A percentile compares a stretch with the other conserved stretches of the same genome.
Conservation (phyloP, 2,329 filamentous ascomycete species). For the Dactylonectria estremocensis region DNA sequence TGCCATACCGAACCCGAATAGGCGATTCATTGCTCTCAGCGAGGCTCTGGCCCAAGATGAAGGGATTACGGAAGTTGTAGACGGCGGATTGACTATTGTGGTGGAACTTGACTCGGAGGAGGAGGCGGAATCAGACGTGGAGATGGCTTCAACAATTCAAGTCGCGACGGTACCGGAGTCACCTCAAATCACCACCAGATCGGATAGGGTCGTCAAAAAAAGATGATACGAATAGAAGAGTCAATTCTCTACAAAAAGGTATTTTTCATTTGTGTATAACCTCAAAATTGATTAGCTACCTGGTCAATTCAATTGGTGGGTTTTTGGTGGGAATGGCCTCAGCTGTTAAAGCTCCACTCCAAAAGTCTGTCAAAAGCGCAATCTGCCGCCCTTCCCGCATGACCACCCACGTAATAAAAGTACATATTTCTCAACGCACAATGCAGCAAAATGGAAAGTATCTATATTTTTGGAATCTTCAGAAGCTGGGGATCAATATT, state of each 20-base stretch:
- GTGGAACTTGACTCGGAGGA: too few species aligned
- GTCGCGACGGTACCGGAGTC: background rate
- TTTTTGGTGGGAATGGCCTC: too few species aligned
- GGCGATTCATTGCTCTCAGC: background rate
- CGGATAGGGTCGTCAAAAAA: background rate
- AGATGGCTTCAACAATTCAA: background rate
- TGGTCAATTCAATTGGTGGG: too few species aligned
- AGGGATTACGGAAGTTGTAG: background rate
- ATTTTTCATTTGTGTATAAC: background rate
- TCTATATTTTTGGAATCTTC: too few species aligned
- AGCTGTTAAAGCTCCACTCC: too few species aligned
- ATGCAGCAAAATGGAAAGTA: too few species aligned
- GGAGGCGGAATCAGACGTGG: background rate
- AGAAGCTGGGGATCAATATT: too few species aligned
- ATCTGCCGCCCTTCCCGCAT: too few species aligned
- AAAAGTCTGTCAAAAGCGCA: too few species aligned
- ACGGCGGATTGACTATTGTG: background rate
- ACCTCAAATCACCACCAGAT: background rate
- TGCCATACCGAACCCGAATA: background rate
- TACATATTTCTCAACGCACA: too few species aligned
- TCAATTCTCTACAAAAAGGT: background rate
- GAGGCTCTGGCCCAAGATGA: background rate
- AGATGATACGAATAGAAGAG: background rate
- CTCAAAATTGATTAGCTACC: background rate
- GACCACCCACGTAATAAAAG: too few species aligned